Evolutionary conservation across 2,329 filamentous ascomycete genomes (phyloP).

Genomic region (Herpomyces periplanetae): DNA sequence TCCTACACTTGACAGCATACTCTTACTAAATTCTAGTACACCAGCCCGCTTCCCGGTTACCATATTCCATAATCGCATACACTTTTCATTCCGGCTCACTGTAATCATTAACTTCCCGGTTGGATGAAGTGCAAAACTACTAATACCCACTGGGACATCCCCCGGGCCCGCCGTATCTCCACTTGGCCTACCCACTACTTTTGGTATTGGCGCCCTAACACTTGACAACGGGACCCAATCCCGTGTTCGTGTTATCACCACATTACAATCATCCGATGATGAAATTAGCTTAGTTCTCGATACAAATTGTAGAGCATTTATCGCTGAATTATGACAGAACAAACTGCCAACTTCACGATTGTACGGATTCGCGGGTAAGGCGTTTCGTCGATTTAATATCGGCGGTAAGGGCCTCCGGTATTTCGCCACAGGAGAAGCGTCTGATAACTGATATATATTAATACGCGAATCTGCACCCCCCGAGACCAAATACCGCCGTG

Average conservation of each 20-base stretch:
- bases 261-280: conserved; percentile 59
- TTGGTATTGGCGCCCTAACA: conserved; percentile 59
- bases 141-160: conserved; percentile 48
- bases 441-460: conserved; percentile 63
- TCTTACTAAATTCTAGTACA: conserved; percentile 42
- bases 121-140: conserved; percentile 76
- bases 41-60: conserved; percentile 86
- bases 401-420: no score
- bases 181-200: conserved; percentile 34
- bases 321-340: conserved; percentile 43
- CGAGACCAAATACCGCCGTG: conserved; percentile 58
- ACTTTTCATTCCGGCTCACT: conserved; percentile 53
- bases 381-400: no score
- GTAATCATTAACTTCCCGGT: conserved; percentile 89
- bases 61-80: conserved; percentile 79
- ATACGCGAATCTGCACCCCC: conserved; percentile 76
- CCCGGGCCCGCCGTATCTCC: conserved; percentile 60
- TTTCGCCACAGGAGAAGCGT: conserved; percentile 11
- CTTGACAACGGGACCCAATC: conserved; percentile 62
- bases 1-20: conserved; percentile 29
- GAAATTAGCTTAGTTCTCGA: conserved; percentile 53
- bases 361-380: no score
- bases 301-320: conserved; percentile 45
- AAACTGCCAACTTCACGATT: conserved; percentile 63
- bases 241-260: conserved; percentile 46